Evolutionary conservation across 768 basidiomycete genomes (phyloP).

Genomic region (Lentinula sp.): DNA sequence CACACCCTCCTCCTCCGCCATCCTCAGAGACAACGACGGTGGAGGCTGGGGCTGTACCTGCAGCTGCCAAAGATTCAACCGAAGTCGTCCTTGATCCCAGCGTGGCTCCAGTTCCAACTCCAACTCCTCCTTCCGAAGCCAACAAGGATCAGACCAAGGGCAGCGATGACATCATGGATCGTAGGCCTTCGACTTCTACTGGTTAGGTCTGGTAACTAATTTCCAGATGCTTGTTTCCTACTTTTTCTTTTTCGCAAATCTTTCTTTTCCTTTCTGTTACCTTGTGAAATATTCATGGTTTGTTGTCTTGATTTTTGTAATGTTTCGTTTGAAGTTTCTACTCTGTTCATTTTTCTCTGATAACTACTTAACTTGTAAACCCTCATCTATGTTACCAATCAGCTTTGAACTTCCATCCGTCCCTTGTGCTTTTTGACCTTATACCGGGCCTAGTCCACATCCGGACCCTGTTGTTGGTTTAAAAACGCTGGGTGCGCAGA

Average conservation of each 20-base stretch:
- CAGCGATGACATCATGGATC: neutral
- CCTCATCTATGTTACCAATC: neutral
- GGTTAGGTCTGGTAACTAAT: neutral
- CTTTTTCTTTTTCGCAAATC: neutral
- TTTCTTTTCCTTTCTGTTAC: neutral
- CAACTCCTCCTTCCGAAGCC: neutral
- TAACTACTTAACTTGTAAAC: neutral
- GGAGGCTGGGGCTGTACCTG: constrained; percentile 7
- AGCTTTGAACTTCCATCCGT: neutral
- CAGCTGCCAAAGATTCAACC: neutral
- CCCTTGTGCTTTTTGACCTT: constrained; percentile 4
- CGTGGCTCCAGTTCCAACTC: neutral
- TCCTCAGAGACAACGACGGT: neutral
- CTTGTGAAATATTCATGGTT: neutral
- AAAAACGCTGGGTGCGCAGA: constrained; percentile 2
- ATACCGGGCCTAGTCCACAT: constrained; percentile 3
- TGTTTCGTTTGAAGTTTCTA: neutral
- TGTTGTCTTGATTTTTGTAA: neutral
- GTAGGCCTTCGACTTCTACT: neutral
- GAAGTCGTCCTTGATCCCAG: neutral
- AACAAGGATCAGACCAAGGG: neutral
- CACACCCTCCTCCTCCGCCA: constrained; percentile 27
- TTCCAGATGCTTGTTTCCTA: neutral
- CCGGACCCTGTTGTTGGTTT: constrained; percentile 9
- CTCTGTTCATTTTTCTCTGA: neutral